phyloP scores from a whole-genome alignment of 2,329 filamentous ascomycete genomes.

The Verticillium isaacii region DNA sequence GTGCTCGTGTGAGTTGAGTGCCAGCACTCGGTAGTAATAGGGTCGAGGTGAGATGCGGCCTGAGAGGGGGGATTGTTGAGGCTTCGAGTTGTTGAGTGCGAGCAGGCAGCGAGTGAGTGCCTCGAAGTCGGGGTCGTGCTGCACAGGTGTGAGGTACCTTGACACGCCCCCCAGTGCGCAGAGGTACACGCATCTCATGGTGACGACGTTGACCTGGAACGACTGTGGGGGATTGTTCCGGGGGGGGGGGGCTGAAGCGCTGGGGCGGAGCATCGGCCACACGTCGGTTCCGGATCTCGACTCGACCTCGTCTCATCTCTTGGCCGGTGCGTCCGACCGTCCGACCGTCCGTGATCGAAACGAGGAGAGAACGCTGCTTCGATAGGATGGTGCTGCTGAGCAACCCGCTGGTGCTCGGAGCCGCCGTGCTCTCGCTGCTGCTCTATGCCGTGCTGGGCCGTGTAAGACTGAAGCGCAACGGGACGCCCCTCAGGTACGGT shows the following conservation, averaged over 20 bases:
- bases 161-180: no score
- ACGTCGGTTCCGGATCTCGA: neutral
- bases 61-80: no score
- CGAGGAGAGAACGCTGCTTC: neutral
- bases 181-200: neutral
- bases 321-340: no score
- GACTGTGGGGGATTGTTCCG: neutral
- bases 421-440: neutral
- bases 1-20: no score
- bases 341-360: no score
- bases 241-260: neutral
- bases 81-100: no score
- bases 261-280: neutral
- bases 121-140: no score
- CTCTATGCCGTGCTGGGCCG: neutral
- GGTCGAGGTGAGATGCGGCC: no score
- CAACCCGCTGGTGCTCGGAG: neutral
- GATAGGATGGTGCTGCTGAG: neutral
- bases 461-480: constrained; percentile 17
- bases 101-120: no score
- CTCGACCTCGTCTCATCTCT: neutral
- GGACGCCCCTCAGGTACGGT: constrained; percentile 23
- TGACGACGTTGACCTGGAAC: neutral
- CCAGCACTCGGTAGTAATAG: neutral
- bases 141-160: no score